These are phyloP conservation scores for Termitomyces bulborhizus DNA, from an alignment of 768 basidiomycete species.

Conservation along the genomic window DNA sequence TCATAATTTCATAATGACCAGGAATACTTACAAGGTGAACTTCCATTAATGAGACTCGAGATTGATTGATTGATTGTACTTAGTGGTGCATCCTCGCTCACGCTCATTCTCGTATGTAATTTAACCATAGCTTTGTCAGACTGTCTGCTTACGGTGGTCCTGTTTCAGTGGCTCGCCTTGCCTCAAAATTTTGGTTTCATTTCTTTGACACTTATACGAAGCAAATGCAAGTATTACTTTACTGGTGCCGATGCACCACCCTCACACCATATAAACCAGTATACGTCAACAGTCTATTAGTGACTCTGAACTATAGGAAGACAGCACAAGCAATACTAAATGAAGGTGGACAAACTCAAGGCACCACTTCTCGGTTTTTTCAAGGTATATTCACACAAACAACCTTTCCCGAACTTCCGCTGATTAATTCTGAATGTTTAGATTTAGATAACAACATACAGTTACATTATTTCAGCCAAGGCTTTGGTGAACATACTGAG, in stretches of 20 bases:
- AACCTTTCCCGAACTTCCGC: no score
- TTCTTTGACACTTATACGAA: slow-evolving; percentile 7
- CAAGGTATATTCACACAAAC: not conserved
- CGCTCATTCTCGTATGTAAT: slow-evolving; percentile 6
- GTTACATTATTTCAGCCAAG: not conserved
- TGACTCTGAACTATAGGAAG: slow-evolving; percentile 8
- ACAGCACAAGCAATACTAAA: slow-evolving; percentile 4
- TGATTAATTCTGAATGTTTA: not conserved
- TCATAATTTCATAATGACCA: not conserved
- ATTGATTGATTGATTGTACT: not conserved
- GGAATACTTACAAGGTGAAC: slow-evolving; percentile 6
- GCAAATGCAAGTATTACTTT: slow-evolving; percentile 1
- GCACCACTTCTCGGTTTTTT: slow-evolving; percentile 5
- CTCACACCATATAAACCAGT: not conserved
- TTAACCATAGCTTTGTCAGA: not conserved
- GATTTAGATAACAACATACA: not conserved
- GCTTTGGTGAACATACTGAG: not conserved
- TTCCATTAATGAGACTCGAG: no score
- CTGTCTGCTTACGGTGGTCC: not conserved
- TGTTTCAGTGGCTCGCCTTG: slow-evolving; percentile 4
- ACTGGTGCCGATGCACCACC: not conserved
- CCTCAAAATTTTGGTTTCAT: slow-evolving; percentile 11
- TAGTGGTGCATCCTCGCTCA: slow-evolving; percentile 8
- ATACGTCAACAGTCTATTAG: slow-evolving; percentile 9
- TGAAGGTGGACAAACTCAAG: not conserved